Percentiles rank a stretch among this genome's conserved stretches.
Conservation (phyloP, 169 alveolate genomes). For the Prorocentrum cordatum region DNA sequence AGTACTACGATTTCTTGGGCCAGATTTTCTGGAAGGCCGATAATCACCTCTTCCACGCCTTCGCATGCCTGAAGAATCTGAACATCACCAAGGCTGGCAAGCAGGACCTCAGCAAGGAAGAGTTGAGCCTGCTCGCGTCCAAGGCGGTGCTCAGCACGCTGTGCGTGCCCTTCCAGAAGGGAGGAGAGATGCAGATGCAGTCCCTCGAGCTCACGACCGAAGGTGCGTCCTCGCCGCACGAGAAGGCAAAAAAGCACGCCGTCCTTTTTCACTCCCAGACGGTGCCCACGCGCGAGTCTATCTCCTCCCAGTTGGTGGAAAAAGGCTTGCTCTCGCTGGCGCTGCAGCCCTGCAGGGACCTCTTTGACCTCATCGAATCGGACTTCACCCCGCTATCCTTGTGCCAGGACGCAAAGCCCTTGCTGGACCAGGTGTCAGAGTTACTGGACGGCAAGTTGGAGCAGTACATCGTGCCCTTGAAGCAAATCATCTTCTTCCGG, state of each 20-base stretch:
- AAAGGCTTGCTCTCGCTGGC: constrained; percentile 5
- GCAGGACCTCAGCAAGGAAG: not conserved
- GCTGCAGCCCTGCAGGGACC: constrained; percentile 27
- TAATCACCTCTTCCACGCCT: constrained; percentile 66
- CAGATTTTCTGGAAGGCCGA: constrained; percentile 69
- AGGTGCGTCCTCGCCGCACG: not conserved
- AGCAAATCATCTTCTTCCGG: constrained; percentile 67
- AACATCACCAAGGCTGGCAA: constrained; percentile 24
- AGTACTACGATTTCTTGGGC: constrained; percentile 61
- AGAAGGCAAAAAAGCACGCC: constrained; percentile 43
- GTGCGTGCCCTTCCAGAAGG: not conserved
- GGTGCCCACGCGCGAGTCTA: constrained; percentile 60
- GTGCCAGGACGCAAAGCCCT: constrained; percentile 66
- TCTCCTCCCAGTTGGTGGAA: not conserved
- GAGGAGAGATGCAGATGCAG: not conserved
- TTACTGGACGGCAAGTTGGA: constrained; percentile 36
- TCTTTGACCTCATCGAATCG: constrained; percentile 44
- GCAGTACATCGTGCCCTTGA: constrained; percentile 36
- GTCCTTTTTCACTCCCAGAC: constrained; percentile 35
- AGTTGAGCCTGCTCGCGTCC: not conserved
- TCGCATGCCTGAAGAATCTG: constrained; percentile 46
- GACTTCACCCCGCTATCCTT: constrained; percentile 67
- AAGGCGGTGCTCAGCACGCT: not conserved
- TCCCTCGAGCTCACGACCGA: not conserved
- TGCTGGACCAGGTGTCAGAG: constrained; percentile 20